phyloP scores from a whole-genome alignment of 805 yeast species.

The Candida ipomoeae region DNA sequence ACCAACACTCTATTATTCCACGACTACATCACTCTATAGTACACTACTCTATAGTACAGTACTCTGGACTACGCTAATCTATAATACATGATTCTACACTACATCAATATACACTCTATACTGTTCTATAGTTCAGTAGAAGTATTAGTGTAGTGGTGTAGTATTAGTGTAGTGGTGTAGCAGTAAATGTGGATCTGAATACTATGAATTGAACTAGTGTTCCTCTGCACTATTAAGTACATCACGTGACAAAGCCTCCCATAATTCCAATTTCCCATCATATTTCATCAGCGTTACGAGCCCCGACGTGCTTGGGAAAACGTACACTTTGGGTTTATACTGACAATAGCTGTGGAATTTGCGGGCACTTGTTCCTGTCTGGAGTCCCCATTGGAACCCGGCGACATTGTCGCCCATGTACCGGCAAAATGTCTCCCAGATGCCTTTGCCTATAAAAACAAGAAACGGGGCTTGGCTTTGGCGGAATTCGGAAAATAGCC shows the following conservation, averaged over 20 bases:
- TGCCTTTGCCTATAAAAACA: constrained; percentile 69
- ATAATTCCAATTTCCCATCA: constrained; percentile 42
- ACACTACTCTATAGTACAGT: too few species aligned
- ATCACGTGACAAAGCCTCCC: constrained; percentile 40
- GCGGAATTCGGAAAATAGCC: constrained; percentile 44
- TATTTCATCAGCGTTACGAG: constrained; percentile 50
- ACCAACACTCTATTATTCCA: too few species aligned
- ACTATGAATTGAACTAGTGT: too few species aligned
- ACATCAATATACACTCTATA: too few species aligned
- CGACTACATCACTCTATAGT: too few species aligned
- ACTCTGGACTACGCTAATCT: too few species aligned
- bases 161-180: too few species aligned
- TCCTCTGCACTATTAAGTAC: not conserved
- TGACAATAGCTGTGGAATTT: constrained; percentile 14
- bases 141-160: too few species aligned
- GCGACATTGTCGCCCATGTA: constrained; percentile 24
- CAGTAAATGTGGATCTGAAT: too few species aligned
- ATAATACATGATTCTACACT: too few species aligned
- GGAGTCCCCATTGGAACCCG: constrained; percentile 53
- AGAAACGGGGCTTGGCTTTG: constrained; percentile 37
- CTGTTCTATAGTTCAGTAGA: too few species aligned
- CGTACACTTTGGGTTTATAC: constrained; percentile 38
- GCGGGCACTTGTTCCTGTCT: constrained; percentile 10
- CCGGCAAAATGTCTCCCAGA: constrained; percentile 59
- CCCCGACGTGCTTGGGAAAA: constrained; percentile 73